These are phyloP conservation scores for Erucastrum elatum DNA, from an alignment of 345 rosid species.

Conservation along the genomic window DNA sequence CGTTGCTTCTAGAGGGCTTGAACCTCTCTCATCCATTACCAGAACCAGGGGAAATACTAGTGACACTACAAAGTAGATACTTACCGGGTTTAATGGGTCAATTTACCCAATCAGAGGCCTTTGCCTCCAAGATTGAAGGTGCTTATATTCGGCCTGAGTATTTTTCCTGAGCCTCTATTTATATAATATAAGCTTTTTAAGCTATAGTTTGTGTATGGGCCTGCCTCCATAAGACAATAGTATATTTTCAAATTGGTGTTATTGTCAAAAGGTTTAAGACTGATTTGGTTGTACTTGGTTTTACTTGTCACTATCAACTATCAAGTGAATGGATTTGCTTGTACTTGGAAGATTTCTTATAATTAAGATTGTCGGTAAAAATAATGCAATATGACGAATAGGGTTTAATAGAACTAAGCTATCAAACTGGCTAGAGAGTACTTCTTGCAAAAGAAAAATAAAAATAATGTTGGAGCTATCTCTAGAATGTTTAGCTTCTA, in stretches of 20 bases:
- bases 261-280: neutral
- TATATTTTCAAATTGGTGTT: neutral
- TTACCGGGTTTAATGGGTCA: too few relatives aligned
- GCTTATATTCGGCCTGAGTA: neutral
- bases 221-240: neutral
- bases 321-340: neutral
- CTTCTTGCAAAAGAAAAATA: neutral
- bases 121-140: neutral
- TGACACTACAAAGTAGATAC: too few relatives aligned
- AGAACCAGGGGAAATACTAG: too few relatives aligned
- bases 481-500: neutral
- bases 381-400: neutral
- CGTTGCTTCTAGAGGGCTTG: too few relatives aligned
- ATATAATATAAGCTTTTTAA: neutral
- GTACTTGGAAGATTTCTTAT: constrained; percentile 12
- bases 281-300: too few relatives aligned
- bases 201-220: neutral
- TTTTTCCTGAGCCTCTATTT: neutral
- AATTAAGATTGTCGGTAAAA: constrained; percentile 13
- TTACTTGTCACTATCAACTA: constrained; percentile 21
- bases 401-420: neutral
- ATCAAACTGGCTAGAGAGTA: neutral
- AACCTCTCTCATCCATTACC: too few relatives aligned
- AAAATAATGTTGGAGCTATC: neutral
- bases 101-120: neutral